These are phyloP conservation scores for Westerdykella ornata DNA, from an alignment of 2,329 filamentous ascomycete genomes.

Conservation along the genomic window DNA sequence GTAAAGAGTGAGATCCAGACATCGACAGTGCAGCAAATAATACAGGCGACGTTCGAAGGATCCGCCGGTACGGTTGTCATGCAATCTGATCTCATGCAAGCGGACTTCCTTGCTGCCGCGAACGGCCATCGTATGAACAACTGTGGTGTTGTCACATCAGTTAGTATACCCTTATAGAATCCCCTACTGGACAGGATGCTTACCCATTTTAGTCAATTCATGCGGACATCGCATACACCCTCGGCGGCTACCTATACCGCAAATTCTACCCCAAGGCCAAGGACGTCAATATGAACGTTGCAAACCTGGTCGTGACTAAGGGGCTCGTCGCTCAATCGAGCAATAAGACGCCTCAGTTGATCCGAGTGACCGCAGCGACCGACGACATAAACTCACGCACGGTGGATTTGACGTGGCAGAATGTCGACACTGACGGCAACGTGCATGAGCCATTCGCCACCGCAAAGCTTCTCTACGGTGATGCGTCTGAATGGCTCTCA, in stretches of 20 bases:
- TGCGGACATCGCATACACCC: slow-evolving; percentile 29
- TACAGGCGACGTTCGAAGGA: slow-evolving; percentile 16
- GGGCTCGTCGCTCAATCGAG: slow-evolving; percentile 12
- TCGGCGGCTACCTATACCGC: slow-evolving; percentile 23
- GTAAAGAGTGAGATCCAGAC: slow-evolving; percentile 12
- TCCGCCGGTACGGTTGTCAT: slow-evolving; percentile 4
- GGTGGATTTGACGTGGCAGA: slow-evolving; percentile 7
- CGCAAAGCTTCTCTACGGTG: slow-evolving; percentile 3
- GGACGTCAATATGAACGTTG: slow-evolving; percentile 33
- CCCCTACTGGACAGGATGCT: slow-evolving; percentile 43
- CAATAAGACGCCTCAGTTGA: slow-evolving; percentile 1
- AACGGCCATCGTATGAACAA: slow-evolving; percentile 37
- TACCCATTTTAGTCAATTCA: slow-evolving; percentile 15
- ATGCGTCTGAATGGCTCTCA: slow-evolving; percentile 6
- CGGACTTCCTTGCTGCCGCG: slow-evolving; percentile 7
- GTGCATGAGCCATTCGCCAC: slow-evolving; percentile 5
- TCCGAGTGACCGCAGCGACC: slow-evolving; percentile 6
- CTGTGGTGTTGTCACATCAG: slow-evolving; percentile 8
- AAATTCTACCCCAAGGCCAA: slow-evolving; percentile 8
- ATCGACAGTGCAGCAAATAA: slow-evolving; percentile 36
- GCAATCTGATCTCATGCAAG: slow-evolving; percentile 8
- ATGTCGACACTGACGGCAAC: slow-evolving; percentile 3
- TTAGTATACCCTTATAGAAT: slow-evolving; percentile 34
- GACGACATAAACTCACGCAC: slow-evolving; percentile 5
- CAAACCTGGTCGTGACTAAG: slow-evolving; percentile 35